These are phyloP conservation scores for Tricholoma saponaceum DNA, from an alignment of 768 basidiomycete genomes.

Conservation along the genomic window DNA sequence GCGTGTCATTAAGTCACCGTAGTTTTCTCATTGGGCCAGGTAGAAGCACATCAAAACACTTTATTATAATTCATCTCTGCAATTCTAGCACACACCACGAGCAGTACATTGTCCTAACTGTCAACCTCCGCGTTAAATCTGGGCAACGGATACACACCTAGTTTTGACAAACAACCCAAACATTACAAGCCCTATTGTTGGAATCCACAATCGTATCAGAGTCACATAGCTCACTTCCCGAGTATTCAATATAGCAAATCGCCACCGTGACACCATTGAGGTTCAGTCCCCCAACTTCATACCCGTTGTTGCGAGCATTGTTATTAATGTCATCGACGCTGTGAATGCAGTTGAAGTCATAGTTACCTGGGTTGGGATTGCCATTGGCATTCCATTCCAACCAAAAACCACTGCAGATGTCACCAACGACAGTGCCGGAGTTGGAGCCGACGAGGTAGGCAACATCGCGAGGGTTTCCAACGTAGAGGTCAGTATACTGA, in stretches of 20 bases:
- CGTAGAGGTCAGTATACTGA: background rate
- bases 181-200: background rate
- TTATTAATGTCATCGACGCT: background rate
- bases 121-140: background rate
- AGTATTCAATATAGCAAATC: background rate
- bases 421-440: background rate
- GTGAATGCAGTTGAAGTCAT: background rate
- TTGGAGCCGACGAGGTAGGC: background rate
- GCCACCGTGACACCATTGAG: background rate
- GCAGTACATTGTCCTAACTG: no score
- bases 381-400: background rate
- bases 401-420: background rate
- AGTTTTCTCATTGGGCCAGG: no score
- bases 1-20: no score
- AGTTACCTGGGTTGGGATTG: background rate
- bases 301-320: background rate
- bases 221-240: background rate
- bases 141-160: background rate
- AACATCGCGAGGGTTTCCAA: background rate
- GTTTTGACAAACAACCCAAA: background rate
- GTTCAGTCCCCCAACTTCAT: background rate
- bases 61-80: no score
- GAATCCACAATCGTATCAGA: background rate
- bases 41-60: no score
- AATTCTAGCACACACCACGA: background rate